Percentiles rank a stretch among this genome's conserved stretches.
phyloP scores from a whole-genome alignment of 2,329 filamentous ascomycete genomes.

The Akanthomyces uredinophilus region DNA sequence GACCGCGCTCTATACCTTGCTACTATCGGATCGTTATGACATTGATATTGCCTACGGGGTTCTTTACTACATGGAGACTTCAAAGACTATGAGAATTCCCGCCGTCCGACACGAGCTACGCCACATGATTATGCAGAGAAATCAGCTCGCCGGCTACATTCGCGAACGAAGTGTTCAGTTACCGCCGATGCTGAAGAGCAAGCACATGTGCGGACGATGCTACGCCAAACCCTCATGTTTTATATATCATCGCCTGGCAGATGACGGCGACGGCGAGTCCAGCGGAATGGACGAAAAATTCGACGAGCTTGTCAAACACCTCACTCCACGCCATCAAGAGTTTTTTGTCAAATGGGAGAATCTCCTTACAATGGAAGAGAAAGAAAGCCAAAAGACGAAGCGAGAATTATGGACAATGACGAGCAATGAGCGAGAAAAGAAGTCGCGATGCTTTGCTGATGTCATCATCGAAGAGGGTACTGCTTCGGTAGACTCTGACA shows the following conservation, averaged over 20 bases:
- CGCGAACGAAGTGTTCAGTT: conserved; percentile 73
- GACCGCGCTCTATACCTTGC: conserved; percentile 86
- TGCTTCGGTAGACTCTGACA: conserved; percentile 61
- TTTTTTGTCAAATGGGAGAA: conserved; percentile 97
- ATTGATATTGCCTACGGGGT: conserved; percentile 86
- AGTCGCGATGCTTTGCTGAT: conserved; percentile 84
- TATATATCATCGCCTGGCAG: conserved; percentile 85
- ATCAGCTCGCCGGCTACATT: conserved; percentile 79
- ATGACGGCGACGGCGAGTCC: conserved; percentile 73
- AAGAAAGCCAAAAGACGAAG: conserved; percentile 78
- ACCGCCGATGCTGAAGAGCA: conserved; percentile 78
- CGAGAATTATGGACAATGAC: conserved; percentile 95
- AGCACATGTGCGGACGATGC: conserved; percentile 77
- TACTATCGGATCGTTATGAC: conserved; percentile 92
- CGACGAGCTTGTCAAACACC: conserved; percentile 69
- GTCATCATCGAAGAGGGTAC: conserved; percentile 79
- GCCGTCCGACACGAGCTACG: conserved; percentile 81
- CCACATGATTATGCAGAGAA: conserved; percentile 95
- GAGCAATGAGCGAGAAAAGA: conserved; percentile 78
- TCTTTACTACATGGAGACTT: conserved; percentile 91
- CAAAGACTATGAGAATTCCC: conserved; percentile 78
- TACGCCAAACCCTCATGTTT: conserved; percentile 91
- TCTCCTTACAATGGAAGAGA: conserved; percentile 89
- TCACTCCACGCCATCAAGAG: conserved; percentile 67
- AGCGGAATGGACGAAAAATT: conserved; percentile 81